Percentiles rank a stretch among this genome's conserved stretches.
Evolutionary conservation across 371 early-diverging fungal genomes (phyloP).

Genomic region (Mucor mucedo): DNA sequence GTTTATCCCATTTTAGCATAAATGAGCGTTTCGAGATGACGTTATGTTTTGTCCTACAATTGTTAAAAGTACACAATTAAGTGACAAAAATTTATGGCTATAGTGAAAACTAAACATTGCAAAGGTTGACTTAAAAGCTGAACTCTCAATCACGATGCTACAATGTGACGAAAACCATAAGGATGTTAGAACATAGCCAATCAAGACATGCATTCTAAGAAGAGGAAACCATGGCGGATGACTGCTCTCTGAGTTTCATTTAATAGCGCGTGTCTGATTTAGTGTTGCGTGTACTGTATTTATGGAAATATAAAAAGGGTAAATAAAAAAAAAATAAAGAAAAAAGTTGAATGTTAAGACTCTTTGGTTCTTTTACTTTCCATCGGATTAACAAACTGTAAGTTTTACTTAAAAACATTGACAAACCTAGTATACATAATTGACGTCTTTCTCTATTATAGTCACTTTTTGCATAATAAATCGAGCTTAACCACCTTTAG

Average conservation of each 20-base stretch:
- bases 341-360: conserved; percentile 14
- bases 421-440: neutral
- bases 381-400: conserved; percentile 9
- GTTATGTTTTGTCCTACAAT: too few species aligned
- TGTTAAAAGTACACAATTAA: too few species aligned
- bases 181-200: too few species aligned
- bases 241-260: conserved; percentile 7
- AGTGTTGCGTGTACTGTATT: neutral
- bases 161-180: too few species aligned
- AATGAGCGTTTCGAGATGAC: too few species aligned
- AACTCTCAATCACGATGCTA: too few species aligned
- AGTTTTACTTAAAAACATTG: neutral
- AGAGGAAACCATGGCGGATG: neutral
- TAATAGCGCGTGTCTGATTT: neutral
- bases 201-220: too few species aligned
- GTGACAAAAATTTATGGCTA: too few species aligned
- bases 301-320: neutral
- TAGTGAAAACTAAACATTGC: too few species aligned
- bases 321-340: conserved; percentile 6
- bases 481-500: conserved; percentile 1
- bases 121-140: too few species aligned
- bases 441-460: neutral
- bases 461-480: conserved; percentile 10
- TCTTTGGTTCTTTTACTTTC: conserved; percentile 18
- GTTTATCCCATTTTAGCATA: too few species aligned